phyloP scores from a whole-genome alignment of 495 filamentous ascomycete genomes.

The Aspergillus haitiensis region DNA sequence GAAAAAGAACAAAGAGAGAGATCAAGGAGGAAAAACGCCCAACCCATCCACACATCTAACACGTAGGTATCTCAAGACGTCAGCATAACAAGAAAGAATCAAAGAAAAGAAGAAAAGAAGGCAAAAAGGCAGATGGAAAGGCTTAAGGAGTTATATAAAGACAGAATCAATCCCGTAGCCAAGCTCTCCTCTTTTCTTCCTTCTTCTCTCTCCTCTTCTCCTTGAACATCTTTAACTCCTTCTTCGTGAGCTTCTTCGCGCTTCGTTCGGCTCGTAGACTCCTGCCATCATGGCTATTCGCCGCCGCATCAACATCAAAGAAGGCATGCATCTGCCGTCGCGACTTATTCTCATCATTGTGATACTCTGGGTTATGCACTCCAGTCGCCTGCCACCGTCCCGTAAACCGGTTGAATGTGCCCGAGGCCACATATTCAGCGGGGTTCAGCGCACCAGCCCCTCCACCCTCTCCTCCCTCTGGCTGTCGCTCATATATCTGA shows the following conservation, averaged over 20 bases:
- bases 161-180: constrained; percentile 73
- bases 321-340: constrained; percentile 88
- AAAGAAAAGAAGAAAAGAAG: constrained; percentile 1
- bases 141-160: neutral
- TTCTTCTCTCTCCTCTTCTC: constrained; percentile 82
- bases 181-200: constrained; percentile 90
- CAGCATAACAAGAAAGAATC: constrained; percentile 1
- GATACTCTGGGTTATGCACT: constrained; percentile 64
- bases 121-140: neutral
- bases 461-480: constrained; percentile 28
- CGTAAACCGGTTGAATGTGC: constrained; percentile 88
- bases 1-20: neutral
- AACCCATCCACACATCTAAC: constrained; percentile 13
- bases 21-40: constrained; percentile 11
- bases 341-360: constrained; percentile 88
- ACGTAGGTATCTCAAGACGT: constrained; percentile 15
- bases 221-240: constrained; percentile 75
- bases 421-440: constrained; percentile 62
- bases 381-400: constrained; percentile 71
- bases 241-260: constrained; percentile 82
- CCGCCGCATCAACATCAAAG: constrained; percentile 97
- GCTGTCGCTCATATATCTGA: constrained; percentile 46
- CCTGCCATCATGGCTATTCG: constrained; percentile 87
- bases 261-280: constrained; percentile 89
- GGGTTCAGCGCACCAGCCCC: constrained; percentile 37